These are phyloP conservation scores for Venturia pyrina DNA, from an alignment of 2,329 filamentous ascomycete genomes.

Conservation along the genomic window DNA sequence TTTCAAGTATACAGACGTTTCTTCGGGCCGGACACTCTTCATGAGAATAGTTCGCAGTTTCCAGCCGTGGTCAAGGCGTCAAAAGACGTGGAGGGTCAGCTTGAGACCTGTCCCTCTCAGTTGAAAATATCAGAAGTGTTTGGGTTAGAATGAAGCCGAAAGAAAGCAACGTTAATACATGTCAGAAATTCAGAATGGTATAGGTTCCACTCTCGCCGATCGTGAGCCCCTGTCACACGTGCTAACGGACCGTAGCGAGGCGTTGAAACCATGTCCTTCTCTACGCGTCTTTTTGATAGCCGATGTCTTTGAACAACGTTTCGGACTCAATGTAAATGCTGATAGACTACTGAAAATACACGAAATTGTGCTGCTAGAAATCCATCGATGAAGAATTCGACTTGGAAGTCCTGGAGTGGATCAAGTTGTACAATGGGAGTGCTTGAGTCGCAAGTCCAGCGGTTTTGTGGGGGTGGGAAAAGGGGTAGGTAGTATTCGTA, in stretches of 20 bases:
- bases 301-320: too few relatives aligned
- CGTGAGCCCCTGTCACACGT: neutral
- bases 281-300: too few relatives aligned
- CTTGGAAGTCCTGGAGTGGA: too few relatives aligned
- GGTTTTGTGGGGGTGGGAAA: neutral
- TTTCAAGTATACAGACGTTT: neutral
- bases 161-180: neutral
- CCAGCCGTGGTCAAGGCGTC: neutral
- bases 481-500: neutral
- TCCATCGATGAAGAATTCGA: too few relatives aligned
- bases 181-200: neutral
- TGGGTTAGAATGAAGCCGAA: neutral
- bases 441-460: neutral
- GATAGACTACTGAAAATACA: too few relatives aligned
- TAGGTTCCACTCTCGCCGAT: neutral
- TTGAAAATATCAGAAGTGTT: neutral
- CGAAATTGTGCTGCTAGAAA: too few relatives aligned
- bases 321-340: too few relatives aligned
- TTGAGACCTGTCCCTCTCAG: neutral
- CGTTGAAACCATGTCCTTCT: neutral
- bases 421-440: too few relatives aligned
- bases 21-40: neutral
- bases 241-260: neutral
- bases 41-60: neutral
- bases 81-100: too few relatives aligned